Evolutionary conservation across 441 rosid species (phyloP), one percentile per base, ranked within the genome.

Genomic region (Gossypium laxum): DNA sequence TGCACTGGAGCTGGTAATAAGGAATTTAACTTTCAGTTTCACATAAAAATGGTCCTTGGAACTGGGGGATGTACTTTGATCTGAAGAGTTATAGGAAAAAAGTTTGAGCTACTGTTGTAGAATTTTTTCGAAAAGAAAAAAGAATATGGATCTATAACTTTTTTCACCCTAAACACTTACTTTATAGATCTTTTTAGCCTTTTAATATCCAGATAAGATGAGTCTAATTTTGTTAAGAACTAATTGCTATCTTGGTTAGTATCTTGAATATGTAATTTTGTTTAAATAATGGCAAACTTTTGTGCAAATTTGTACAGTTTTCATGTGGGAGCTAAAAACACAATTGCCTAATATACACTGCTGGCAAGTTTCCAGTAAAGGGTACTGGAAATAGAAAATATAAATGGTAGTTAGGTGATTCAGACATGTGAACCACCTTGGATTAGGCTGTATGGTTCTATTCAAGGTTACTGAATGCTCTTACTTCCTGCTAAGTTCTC

Each of bases 371-470:
- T 56, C 32, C 7, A 10, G 30, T 57, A 24, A 57, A 57, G 7
- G 62, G 34, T 12, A n/a, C 34, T 5, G 38, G 62, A 57, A 4
- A 22, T 4, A 22, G 32, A 56, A 56, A 22, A 56, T 56, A 56
- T 10, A 56, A 56, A 56, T 56, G 61, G 15, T 56, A 56, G 61
- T 60, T 60, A 30, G 65, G 19, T 60, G 65, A 8, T 60, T 60
- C 22, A 6, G 22, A 30, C 21, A 30, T 30, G 65, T 1, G 19
- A 34, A 11, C 26, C 26, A 34, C 26, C 67, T 32, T 32, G 51
- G 51, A 26, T 58, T 58, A 26, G 32, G 38, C 38, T 32, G 38
- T 32, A 32, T 5, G 38, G 38, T 32, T 32, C 38, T 32, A 32
- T 32, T 32, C 7, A 32, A 32, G 38, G 32, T 24, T 6, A 22